Evolutionary conservation across 2,329 filamentous ascomycete genomes (phyloP), one percentile per base, ranked within the genome.

Genomic region (Catunica adiposa): DNA sequence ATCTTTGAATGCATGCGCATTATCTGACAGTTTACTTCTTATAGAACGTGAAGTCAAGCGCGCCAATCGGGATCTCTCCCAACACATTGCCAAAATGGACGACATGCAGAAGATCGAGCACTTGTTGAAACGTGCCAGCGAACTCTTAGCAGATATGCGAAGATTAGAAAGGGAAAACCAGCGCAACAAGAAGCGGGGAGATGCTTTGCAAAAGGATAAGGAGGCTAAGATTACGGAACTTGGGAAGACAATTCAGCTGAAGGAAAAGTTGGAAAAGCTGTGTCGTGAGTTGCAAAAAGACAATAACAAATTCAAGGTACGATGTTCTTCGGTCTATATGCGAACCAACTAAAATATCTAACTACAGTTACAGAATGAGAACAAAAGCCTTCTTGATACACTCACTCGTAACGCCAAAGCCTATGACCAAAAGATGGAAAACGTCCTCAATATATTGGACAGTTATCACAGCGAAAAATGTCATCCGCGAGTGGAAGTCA

Each of bases 281-380:
- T 96, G 89, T 64, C 77, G 92, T 56, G 92, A 98, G 68, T 76
- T 98, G 56, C 92, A 94, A 59, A 86, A 90, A 63, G 92, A 98
- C 66, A 98, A 98, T 68, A 97, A 97, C 70, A 94, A 94, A 71
- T 81, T 98, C 61, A 97, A 97, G 83, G 87, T 92, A 69, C 62
- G 72, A 34, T n/a, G 20, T 20, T 40, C 15, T 31, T 7, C 25
- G n/a, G 17, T 29, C 8, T 15, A 5, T 40, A 9, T 8, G 8
- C 9, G 17, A 23, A 46, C 22, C 20, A 25, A n/a, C 17, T 40
- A 26, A 38, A 15, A 17, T 31, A 57, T 17, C 31, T 56, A 53
- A 44, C 44, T 29, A 26, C 22, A 15, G 17, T 46, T 55, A 42
- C 66, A 88, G 84, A 86, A 89, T 70, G 92, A 98, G 68, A 94